These are phyloP conservation scores for Aegilops bicornis DNA, from an alignment of 176 grass and related monocot species.

Conservation along the genomic window DNA sequence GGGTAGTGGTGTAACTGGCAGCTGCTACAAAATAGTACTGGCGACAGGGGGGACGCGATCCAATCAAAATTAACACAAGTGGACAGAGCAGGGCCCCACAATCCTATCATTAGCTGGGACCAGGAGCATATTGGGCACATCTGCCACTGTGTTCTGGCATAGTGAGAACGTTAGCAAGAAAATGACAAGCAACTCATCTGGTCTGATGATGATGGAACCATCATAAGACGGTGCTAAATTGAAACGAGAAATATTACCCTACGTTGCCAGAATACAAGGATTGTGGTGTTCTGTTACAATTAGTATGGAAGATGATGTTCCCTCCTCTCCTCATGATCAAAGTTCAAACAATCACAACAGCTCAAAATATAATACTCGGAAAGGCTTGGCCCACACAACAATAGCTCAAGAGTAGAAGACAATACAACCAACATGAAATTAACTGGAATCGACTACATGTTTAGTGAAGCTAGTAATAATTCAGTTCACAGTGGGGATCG, in stretches of 20 bases:
- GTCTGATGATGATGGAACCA: not conserved
- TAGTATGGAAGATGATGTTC: not conserved
- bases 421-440: conserved; percentile 29
- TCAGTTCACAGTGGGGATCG: conserved; percentile 11
- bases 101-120: conserved; percentile 7
- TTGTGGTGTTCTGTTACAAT: not conserved
- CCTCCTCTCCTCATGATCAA: not conserved
- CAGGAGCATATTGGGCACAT: not conserved
- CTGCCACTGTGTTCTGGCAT: not conserved
- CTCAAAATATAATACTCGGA: not conserved
- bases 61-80: not conserved
- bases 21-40: not conserved
- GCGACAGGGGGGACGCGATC: not conserved
- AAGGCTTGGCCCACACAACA: not conserved
- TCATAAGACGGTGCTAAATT: not conserved
- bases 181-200: conserved; percentile 23
- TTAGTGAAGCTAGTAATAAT: conserved; percentile 25
- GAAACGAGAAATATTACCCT: not conserved
- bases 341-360: not conserved
- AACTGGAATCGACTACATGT: conserved; percentile 11
- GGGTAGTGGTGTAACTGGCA: not conserved
- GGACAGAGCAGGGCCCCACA: not conserved
- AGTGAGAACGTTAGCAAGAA: not conserved
- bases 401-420: not conserved
- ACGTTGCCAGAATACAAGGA: not conserved